Base-by-base conservation (phyloP, 805 yeast species). In the Candida xiaguanensis region DNA sequence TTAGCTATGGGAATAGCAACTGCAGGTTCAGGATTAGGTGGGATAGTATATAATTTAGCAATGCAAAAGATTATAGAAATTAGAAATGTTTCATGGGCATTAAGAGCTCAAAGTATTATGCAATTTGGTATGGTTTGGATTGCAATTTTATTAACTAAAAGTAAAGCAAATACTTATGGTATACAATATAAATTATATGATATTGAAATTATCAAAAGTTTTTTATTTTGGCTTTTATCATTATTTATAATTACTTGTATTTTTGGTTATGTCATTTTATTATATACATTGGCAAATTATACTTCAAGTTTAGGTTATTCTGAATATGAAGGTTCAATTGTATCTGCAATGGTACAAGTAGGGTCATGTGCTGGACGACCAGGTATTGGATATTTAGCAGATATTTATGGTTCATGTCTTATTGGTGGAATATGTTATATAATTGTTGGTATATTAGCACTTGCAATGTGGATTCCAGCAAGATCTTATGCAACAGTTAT, bases 281-380 rank as follows among this genome's bases (percentile, higher is more conserved):
- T 80, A 53, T 80, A 80, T 53, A 72, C 77, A 23, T 56, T 81
- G 46, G 77, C 81, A 7, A 79, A 79, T 46, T 78, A 74, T 48
- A 77, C 85, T 8, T 64, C 72, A 3, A 72, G 82, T 2, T 48
- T 81, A 40, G 88, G 88, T 0, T 80, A 78, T 47, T 42, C 71
- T 2, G 61, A 72, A 1, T 49, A 63, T 14, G 77, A 80, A 42
- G 83, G 83, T 2, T 71, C 84, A 1, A 59, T 74, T 17, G 81
- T 76, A 4, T 58, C 81, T 1, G 79, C 84, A 13, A 74, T 78
- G 80, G 64, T 76, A 8, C 74, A 78, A 32, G 70, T 77, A 7
- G 85, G 85, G 1, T 71, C 72, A 3, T 57, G 73, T 8, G 43
- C 70, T 29, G 82, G 82, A 2, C 62, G 86, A 47, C 86, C 88